Evolutionary conservation across 2,329 filamentous ascomycete genomes (phyloP), one percentile per base, ranked within the genome.

Genomic region (Aspergillus puulaauensis): DNA sequence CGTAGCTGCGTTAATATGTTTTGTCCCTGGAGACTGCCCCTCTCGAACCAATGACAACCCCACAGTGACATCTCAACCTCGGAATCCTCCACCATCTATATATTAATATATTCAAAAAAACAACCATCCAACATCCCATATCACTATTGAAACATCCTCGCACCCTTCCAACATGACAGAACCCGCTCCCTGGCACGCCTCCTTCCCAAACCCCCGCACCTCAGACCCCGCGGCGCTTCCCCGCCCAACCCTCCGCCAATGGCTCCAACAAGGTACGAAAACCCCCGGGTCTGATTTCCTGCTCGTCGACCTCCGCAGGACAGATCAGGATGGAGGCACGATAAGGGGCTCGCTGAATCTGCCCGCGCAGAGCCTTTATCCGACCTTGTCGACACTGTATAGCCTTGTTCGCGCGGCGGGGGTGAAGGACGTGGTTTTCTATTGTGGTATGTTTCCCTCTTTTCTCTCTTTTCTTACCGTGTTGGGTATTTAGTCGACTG

Each of bases 251-350:
- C 57, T 79, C 3, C 62, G 79, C n/a, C 59, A 68, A 19, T 73
- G 75, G 70, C 59, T 79, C 11, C 66, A 64, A 7, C 66, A 68
- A 14, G 65, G 67, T 46, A 43, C 37, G 35, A 68, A 62, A 52
- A 58, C 60, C 53, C 58, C 62, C 1, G 70, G 70, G 6, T 59
- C 62, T 31, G 63, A 74, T 60, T 80, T 73, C 61, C 63, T 81
- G 1, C 66, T 81, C 8, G 70, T 83, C 11, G 80, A 82, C 62
- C 63, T 83, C 24, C 76, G 80, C 40, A 70, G 78, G 15, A 73
- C 64, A 3, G 79, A 83, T 61, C 73, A 75, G 60, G 76, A 79
- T 73, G 86, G 86, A 24, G 86, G 85, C 41, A 87, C 84, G 0
- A 82, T 89, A 54, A 73, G 73, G 8, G 80, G 79, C 2, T 86